phyloP scores from a whole-genome alignment of 2,329 filamentous ascomycete genomes.

The Decorospora gaudefroyi region DNA sequence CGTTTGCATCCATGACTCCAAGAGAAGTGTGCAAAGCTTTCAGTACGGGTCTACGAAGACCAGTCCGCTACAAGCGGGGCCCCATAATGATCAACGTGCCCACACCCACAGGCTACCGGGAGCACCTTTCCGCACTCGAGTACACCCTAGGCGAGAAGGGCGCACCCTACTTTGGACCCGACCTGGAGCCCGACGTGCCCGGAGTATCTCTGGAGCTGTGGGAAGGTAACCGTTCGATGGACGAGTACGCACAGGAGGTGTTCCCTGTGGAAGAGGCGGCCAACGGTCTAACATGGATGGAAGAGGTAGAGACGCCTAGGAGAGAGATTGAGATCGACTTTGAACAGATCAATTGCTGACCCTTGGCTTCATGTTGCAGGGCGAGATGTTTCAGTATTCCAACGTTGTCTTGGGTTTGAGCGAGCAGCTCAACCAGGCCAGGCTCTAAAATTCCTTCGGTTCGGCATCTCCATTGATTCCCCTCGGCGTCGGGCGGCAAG shows the following conservation, averaged over 20 bases:
- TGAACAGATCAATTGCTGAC: conserved; percentile 48
- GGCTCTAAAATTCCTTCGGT: conserved; percentile 36
- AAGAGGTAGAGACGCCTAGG: conserved; percentile 52
- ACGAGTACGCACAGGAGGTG: conserved; percentile 93
- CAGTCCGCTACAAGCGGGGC: conserved; percentile 75
- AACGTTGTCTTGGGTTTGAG: conserved; percentile 36
- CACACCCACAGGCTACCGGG: conserved; percentile 84
- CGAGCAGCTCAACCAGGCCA: conserved; percentile 43
- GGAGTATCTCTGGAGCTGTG: conserved; percentile 78
- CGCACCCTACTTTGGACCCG: conserved; percentile 66
- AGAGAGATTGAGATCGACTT: conserved; percentile 45
- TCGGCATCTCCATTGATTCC: conserved; percentile 20
- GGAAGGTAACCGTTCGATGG: conserved; percentile 87
- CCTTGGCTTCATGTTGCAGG: conserved; percentile 33
- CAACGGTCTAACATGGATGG: conserved; percentile 94
- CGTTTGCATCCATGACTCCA: conserved; percentile 87
- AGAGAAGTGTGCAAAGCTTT: conserved; percentile 81
- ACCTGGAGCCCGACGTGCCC: conserved; percentile 66
- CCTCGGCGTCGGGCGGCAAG: conserved; percentile 14
- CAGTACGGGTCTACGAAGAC: conserved; percentile 73
- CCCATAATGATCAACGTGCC: conserved; percentile 84
- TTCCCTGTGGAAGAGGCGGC: conserved; percentile 94
- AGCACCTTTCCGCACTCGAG: conserved; percentile 74
- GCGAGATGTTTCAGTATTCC: conserved; percentile 33
- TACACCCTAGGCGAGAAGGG: conserved; percentile 62